phyloP scores from a whole-genome alignment of 805 yeast genomes.

The Myxozyma sirexii region DNA sequence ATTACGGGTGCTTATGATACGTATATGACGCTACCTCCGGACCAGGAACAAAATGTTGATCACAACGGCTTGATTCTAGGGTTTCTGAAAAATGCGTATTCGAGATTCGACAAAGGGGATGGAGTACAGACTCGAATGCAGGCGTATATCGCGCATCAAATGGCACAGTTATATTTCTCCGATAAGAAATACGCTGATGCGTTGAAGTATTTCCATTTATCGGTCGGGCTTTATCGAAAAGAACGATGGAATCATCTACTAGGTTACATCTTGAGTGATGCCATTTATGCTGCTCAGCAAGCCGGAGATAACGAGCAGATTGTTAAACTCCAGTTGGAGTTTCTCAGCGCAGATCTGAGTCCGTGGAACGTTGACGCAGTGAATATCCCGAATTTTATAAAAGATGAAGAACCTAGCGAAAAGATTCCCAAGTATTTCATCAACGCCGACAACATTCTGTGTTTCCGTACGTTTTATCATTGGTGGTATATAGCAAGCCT shows the following conservation, averaged over 20 bases:
- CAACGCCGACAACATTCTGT: conserved; percentile 12
- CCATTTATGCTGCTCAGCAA: conserved; percentile 44
- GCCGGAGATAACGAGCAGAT: conserved; percentile 15
- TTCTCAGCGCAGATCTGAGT: conserved; percentile 10
- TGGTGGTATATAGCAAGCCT: not conserved
- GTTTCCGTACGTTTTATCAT: conserved; percentile 13
- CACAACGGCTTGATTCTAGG: conserved; percentile 12
- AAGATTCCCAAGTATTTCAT: conserved; percentile 4
- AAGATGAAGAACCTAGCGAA: not conserved
- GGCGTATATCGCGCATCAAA: conserved; percentile 35
- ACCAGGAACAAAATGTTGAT: conserved; percentile 19
- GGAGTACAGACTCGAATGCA: conserved; percentile 30
- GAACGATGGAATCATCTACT: conserved; percentile 50
- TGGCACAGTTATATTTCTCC: conserved; percentile 53
- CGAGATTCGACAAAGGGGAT: conserved; percentile 20
- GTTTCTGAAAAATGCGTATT: conserved; percentile 24
- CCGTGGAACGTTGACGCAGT: conserved; percentile 16
- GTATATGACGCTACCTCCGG: conserved; percentile 21
- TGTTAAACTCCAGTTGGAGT: conserved; percentile 26
- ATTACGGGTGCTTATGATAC: conserved; percentile 1
- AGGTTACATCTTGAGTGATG: conserved; percentile 43
- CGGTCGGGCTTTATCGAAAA: conserved; percentile 45
- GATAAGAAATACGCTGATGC: conserved; percentile 47
- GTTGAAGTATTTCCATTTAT: conserved; percentile 47
- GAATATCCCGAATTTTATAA: conserved; percentile 10